Conservation (phyloP, 2,329 filamentous ascomycete genomes). For the Gremmenia infestans region DNA sequence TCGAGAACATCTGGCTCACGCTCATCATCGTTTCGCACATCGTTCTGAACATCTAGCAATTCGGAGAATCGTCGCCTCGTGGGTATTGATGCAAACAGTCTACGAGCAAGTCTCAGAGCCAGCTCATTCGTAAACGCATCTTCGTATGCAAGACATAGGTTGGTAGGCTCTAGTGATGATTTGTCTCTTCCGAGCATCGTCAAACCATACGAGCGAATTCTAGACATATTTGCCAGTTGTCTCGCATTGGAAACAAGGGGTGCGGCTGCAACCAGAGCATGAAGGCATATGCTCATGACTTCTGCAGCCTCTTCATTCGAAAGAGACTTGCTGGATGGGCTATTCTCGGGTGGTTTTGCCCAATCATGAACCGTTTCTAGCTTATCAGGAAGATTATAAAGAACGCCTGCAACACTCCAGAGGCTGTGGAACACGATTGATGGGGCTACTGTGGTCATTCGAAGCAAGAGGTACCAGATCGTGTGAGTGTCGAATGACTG, state of each 20-base stretch:
- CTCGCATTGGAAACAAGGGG: constrained; percentile 35
- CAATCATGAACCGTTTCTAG: constrained; percentile 23
- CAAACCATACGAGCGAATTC: constrained; percentile 41
- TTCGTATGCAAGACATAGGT: constrained; percentile 55
- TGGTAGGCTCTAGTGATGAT: constrained; percentile 41
- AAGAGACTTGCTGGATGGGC: constrained; percentile 9
- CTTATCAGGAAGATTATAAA: constrained; percentile 49
- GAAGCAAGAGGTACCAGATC: constrained; percentile 59
- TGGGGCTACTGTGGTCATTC: constrained; percentile 52
- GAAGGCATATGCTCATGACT: constrained; percentile 50
- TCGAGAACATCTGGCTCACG: constrained; percentile 23
- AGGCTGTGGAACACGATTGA: constrained; percentile 58
- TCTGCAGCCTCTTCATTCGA: constrained; percentile 28
- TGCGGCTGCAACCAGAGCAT: constrained; percentile 55
- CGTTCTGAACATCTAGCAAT: constrained; percentile 24
- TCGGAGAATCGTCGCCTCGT: constrained; percentile 29
- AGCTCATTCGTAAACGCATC: constrained; percentile 59
- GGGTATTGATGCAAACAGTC: constrained; percentile 52
- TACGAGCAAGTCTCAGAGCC: constrained; percentile 52
- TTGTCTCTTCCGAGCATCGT: constrained; percentile 43
- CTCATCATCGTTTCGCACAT: constrained; percentile 19
- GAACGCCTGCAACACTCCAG: constrained; percentile 54
- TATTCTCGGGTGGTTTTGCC: constrained; percentile 16
- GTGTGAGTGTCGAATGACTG: constrained; percentile 55
- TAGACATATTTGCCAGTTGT: constrained; percentile 53